Conservation (phyloP, 2,329 filamentous ascomycete species). For the Penicillium sp. region DNA sequence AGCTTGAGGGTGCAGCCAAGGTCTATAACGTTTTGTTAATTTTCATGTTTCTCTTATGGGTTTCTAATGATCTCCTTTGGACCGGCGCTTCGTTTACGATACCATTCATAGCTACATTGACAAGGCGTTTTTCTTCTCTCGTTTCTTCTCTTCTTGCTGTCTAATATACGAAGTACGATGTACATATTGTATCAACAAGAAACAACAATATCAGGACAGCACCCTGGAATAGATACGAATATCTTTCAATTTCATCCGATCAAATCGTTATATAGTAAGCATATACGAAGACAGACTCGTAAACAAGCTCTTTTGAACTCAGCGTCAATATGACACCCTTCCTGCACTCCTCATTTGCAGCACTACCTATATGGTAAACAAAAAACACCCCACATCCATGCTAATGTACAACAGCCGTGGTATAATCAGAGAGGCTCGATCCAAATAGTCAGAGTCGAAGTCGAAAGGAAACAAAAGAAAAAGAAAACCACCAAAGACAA, state of each 20-base stretch:
- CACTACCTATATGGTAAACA: conserved; percentile 13
- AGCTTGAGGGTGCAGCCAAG: conserved; percentile 11
- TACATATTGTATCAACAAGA: background rate
- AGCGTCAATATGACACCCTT: conserved; percentile 2
- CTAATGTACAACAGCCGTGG: conserved; percentile 33
- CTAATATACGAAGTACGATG: background rate
- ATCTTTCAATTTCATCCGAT: background rate
- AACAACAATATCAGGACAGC: background rate
- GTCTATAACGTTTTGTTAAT: conserved; percentile 5
- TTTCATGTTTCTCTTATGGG: conserved; percentile 15
- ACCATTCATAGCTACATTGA: conserved; percentile 37
- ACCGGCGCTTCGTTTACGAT: conserved; percentile 37
- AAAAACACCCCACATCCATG: conserved; percentile 29
- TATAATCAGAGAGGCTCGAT: conserved; percentile 21
- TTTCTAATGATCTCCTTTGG: conserved; percentile 16
- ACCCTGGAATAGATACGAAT: background rate
- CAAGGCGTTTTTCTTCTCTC: conserved; percentile 26
- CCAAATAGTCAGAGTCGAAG: background rate
- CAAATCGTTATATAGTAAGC: background rate
- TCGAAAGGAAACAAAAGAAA: background rate
- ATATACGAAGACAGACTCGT: background rate
- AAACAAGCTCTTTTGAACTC: background rate
- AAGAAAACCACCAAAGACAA: conserved; percentile 3
- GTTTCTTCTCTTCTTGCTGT: too few species aligned
- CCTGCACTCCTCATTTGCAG: conserved; percentile 8